Evolutionary conservation across 2,329 filamentous ascomycete species (phyloP).

Genomic region (Alternaria incomplexa): DNA sequence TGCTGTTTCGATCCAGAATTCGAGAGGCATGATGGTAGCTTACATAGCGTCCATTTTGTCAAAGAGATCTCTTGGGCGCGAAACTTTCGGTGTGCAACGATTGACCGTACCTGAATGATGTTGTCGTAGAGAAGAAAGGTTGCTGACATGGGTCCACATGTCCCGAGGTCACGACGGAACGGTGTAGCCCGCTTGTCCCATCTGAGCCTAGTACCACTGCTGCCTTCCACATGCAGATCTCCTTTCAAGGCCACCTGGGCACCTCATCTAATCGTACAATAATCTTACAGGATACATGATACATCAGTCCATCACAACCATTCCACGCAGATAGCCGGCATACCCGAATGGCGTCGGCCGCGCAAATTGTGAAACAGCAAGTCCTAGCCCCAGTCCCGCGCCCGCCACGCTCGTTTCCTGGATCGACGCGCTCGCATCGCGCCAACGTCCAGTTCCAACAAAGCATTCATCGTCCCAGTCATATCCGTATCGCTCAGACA

Average conservation of each 20-base stretch:
- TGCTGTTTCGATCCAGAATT: neutral
- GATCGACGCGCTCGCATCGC: neutral
- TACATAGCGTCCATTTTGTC: neutral
- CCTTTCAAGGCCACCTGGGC: neutral
- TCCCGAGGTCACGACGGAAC: neutral
- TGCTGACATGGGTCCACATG: neutral
- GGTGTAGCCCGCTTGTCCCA: neutral
- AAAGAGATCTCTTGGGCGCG: neutral
- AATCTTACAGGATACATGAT: neutral
- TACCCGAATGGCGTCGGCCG: neutral
- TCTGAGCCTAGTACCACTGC: neutral
- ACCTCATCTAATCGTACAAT: neutral
- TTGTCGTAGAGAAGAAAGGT: neutral
- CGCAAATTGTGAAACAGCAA: neutral
- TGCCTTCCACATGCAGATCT: neutral
- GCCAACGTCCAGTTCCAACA: neutral
- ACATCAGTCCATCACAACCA: slow-evolving; percentile 6
- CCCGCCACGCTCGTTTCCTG: neutral
- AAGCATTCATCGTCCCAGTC: neutral
- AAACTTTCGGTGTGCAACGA: neutral
- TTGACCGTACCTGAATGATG: neutral
- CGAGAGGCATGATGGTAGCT: neutral
- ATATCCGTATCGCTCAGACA: neutral
- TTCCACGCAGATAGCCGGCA: slow-evolving; percentile 6
- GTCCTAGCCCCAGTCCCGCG: neutral